A percentile compares a stretch with the other conserved stretches of the same genome.
phyloP scores from a whole-genome alignment of 2,329 filamentous ascomycete genomes.

The Clonostachys solani region DNA sequence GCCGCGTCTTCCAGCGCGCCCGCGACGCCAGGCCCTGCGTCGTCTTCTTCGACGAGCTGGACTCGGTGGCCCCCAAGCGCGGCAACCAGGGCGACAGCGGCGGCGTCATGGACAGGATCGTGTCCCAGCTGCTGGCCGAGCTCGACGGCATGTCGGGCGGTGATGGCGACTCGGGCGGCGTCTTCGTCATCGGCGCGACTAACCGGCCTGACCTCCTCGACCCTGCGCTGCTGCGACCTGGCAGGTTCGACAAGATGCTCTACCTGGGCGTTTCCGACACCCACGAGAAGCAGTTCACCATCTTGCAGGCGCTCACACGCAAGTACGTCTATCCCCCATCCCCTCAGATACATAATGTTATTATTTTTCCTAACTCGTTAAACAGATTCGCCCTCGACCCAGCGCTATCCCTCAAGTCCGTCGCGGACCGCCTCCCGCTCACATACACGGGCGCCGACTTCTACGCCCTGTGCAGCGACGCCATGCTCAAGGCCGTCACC shows the following conservation, averaged over 20 bases:
- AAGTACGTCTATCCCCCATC: constrained; percentile 58
- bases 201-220: constrained; percentile 93
- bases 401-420: constrained; percentile 66
- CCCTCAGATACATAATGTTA: background rate
- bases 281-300: constrained; percentile 92
- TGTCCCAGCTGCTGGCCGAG: constrained; percentile 90
- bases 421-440: constrained; percentile 79
- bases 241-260: constrained; percentile 96
- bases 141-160: constrained; percentile 97
- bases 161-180: constrained; percentile 65
- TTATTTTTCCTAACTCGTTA: background rate
- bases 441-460: constrained; percentile 98
- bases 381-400: constrained; percentile 79
- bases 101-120: constrained; percentile 97
- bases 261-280: constrained; percentile 96
- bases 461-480: constrained; percentile 94
- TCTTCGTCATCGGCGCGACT: constrained; percentile 95
- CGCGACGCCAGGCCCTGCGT: constrained; percentile 83
- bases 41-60: constrained; percentile 90
- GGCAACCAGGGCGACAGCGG: constrained; percentile 97
- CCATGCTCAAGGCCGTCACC: constrained; percentile 98
- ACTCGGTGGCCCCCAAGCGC: constrained; percentile 91
- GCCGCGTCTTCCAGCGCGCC: constrained; percentile 82
- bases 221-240: constrained; percentile 81
- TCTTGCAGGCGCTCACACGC: constrained; percentile 87